Evolutionary conservation across 139 green algal genomes (phyloP), one percentile per base, ranked within the genome.

Genomic region (Haematococcus lacustris): DNA sequence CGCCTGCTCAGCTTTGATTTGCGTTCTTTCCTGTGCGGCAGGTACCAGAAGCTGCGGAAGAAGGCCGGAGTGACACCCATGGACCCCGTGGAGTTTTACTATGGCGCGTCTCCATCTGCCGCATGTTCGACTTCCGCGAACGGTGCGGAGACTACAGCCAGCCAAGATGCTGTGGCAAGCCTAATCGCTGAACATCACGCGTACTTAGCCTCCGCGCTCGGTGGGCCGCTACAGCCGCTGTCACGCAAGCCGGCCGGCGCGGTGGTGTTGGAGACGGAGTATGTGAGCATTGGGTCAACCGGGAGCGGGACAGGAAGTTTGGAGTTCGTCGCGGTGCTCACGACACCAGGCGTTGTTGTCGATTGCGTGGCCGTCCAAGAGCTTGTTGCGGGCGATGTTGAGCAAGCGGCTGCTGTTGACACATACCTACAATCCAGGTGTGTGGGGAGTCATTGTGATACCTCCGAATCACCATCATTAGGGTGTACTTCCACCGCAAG

Each of bases 31-130:
- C 32, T 43, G 32, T 43, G n/a, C 33, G n/a, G 2, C 82, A 87
- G 94, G 32, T 91, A 96, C 71, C 94, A 98, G 86, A 96, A 97
- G 78, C 81, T 98, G 57, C 82, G 94, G 21, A 99, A 99, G 84
- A 87, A 88, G 51, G 86, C 88, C 2, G 92, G 91, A 13, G 78
- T 97, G 71, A 76, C 78, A 28, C 76, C 82, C 0, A 83, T 77
- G 2, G 91, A 97, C 74, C 33, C 71, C 17, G 87, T 96, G 51
- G 87, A 91, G 38, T 68, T 94, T 1, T 93, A 83, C 70, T 84
- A 89, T n/a, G 38, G n/a, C 26, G 7, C 66, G 7, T 37, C 66
- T 60, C 28, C 43, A 30, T 30, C 67, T n/a, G n/a, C 67, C 33
- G 4, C 67, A 28, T 28, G 3, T 30, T 7, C 67, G 47, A 50